phyloP scores from a whole-genome alignment of 2,329 filamentous ascomycete species.

The Microdochium bolleyi region DNA sequence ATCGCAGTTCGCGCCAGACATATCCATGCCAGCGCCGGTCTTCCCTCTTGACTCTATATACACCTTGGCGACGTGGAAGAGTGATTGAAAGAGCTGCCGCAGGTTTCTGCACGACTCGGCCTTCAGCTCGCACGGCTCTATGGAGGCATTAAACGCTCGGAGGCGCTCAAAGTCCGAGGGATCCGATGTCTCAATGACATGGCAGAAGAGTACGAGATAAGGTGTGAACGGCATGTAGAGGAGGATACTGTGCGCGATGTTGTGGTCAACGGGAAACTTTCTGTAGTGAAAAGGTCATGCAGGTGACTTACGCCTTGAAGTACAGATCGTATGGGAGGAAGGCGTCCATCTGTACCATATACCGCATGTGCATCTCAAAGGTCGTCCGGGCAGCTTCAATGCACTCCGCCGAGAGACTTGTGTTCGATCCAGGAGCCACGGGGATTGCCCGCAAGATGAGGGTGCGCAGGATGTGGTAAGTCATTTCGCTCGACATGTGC shows the following conservation, averaged over 20 bases:
- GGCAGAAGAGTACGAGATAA: slow-evolving; percentile 52
- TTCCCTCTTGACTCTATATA: slow-evolving; percentile 34
- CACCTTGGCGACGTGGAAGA: slow-evolving; percentile 51
- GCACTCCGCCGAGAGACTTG: neutral
- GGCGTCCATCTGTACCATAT: neutral
- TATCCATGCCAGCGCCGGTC: too few relatives aligned
- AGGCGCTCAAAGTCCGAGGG: slow-evolving; percentile 44
- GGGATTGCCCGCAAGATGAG: neutral
- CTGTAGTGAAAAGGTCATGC: neutral
- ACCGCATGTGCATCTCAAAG: neutral
- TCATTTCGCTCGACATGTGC: neutral
- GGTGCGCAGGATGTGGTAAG: neutral
- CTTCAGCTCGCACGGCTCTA: neutral
- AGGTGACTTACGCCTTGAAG: neutral
- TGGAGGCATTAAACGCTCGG: slow-evolving; percentile 20
- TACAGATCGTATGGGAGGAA: neutral
- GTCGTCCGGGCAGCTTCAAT: neutral
- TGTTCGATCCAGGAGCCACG: neutral
- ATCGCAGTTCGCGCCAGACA: neutral
- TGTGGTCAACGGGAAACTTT: neutral
- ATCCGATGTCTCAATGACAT: slow-evolving; percentile 43
- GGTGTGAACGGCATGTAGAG: slow-evolving; percentile 50
- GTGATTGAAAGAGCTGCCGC: slow-evolving; percentile 37
- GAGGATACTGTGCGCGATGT: slow-evolving; percentile 12
- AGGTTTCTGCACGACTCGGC: neutral